Percentiles rank a stretch among this genome's conserved stretches.
phyloP scores from a whole-genome alignment of 2,329 filamentous ascomycete species.

The Colletotrichum incanum region DNA sequence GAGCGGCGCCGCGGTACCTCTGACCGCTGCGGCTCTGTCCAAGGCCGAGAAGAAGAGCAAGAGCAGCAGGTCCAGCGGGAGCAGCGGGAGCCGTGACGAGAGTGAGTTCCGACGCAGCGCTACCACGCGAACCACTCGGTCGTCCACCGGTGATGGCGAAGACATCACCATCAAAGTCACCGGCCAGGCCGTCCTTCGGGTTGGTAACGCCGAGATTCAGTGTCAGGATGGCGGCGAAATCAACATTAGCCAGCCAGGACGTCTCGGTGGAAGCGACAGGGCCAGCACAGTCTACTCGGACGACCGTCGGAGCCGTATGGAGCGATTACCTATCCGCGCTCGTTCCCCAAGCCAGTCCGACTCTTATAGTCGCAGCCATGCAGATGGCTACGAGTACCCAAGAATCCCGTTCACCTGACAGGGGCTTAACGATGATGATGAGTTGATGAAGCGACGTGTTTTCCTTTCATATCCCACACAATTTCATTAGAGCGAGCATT shows the following conservation, averaged over 20 bases:
- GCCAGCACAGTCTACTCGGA: conserved; percentile 67
- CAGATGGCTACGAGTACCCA: conserved; percentile 44
- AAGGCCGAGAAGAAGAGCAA: conserved; percentile 63
- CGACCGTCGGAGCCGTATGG: conserved; percentile 61
- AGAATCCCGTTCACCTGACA: conserved; percentile 40
- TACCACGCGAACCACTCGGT: conserved; percentile 73
- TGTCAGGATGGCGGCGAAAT: conserved; percentile 74
- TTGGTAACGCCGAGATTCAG: conserved; percentile 72
- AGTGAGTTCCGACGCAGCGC: conserved; percentile 75
- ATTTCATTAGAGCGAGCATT: conserved; percentile 40
- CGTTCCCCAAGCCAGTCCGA: conserved; percentile 67
- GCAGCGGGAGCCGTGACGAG: conserved; percentile 74
- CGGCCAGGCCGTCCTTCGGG: conserved; percentile 69
- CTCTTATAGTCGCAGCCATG: conserved; percentile 55
- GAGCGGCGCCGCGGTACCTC: conserved; percentile 60
- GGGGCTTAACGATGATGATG: conserved; percentile 36
- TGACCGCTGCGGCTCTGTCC: conserved; percentile 71
- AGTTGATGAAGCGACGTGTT: conserved; percentile 41
- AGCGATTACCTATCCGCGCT: conserved; percentile 61
- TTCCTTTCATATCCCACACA: conserved; percentile 46
- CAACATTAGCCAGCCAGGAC: conserved; percentile 63
- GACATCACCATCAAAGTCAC: conserved; percentile 75
- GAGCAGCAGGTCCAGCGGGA: conserved; percentile 71
- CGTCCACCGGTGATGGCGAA: conserved; percentile 62
- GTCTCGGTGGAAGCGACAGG: conserved; percentile 66